Evolutionary conservation across 257 asterid species (phyloP), one percentile per base, ranked within the genome.

Genomic region (Nyctanthes arbortristis): DNA sequence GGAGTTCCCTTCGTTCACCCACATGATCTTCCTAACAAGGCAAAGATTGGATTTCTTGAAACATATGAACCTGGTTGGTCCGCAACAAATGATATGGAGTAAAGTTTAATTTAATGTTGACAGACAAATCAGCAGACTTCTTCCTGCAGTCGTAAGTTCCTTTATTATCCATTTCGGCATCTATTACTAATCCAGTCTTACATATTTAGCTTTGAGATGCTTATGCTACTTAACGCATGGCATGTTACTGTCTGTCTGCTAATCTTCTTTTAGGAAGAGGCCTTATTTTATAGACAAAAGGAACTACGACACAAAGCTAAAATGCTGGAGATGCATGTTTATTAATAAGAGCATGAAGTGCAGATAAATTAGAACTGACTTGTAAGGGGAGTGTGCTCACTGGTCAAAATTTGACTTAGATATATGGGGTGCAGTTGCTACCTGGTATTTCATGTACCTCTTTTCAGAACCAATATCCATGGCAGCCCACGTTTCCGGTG

Each of bases 1-100:
- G 99, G 97, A 60, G 99, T 91, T 69, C 97, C 99, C 20, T 94
- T 94, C 74, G 99, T 92, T 72, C 99, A 91, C 75, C 99, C 99
- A 32, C 99, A 94, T 28, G 99, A 94, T 84, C 96, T 91, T 83
- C 97, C 97, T 13, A 94, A 94, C 88, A 94, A 94, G 86, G 97
- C 99, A 32, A 94, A 94, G 89, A 88, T 91, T 73, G 93, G 97
- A 39, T 94, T 94, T 75, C 97, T 91, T 36, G 97, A 94, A 75
- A 91, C 99, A 57, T 94, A 94, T 57, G 97, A 94, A 78, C 96
- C 97, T 47, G 97, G 99, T 63, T 94, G 99, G 97, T 89, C 97
- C 3, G 91, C 91, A 75, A 85, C 84, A 13, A 88, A 94, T 75
- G 96, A 85, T 72, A 74, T 89, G 73, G 96, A 93, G 79, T 87